Evolutionary conservation across 2,329 filamentous ascomycete genomes (phyloP).

Genomic region (Neofusicoccum parvum): DNA sequence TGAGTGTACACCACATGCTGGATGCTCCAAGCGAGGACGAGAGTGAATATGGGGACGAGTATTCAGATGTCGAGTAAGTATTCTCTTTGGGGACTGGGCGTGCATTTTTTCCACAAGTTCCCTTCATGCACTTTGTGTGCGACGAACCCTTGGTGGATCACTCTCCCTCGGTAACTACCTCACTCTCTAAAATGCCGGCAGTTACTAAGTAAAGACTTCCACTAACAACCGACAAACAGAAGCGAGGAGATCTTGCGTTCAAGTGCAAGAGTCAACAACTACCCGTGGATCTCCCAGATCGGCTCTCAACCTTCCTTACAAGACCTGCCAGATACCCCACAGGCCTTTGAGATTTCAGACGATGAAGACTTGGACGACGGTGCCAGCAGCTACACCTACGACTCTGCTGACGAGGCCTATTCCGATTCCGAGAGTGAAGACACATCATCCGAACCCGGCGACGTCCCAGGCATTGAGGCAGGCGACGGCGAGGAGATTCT

Average conservation of each 20-base stretch:
- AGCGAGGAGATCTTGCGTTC: slow-evolving; percentile 41
- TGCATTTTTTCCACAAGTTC: background rate
- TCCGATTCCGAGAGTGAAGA: slow-evolving; percentile 58
- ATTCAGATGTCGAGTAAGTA: slow-evolving; percentile 19
- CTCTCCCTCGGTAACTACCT: slow-evolving; percentile 14
- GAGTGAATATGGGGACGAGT: slow-evolving; percentile 43
- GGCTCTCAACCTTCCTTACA: slow-evolving; percentile 38
- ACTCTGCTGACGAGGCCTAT: slow-evolving; percentile 54
- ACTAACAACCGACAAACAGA: background rate
- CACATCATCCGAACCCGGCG: slow-evolving; percentile 50
- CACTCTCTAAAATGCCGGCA: background rate
- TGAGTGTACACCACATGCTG: slow-evolving; percentile 97
- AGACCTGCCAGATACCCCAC: slow-evolving; percentile 30
- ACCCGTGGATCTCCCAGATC: slow-evolving; percentile 41
- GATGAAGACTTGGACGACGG: slow-evolving; percentile 46
- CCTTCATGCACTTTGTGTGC: background rate
- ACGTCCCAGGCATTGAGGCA: slow-evolving; percentile 37
- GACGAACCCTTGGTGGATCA: background rate
- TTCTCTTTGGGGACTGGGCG: background rate
- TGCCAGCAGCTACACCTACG: slow-evolving; percentile 22
- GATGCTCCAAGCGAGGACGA: slow-evolving; percentile 64
- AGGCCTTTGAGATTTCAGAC: slow-evolving; percentile 56
- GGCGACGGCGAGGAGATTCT: slow-evolving; percentile 75
- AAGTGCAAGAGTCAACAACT: slow-evolving; percentile 39
- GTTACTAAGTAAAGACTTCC: background rate